Evolutionary conservation across 1,284 basidiomycete genomes (phyloP).

Genomic region (Melampsora larici-populina): DNA sequence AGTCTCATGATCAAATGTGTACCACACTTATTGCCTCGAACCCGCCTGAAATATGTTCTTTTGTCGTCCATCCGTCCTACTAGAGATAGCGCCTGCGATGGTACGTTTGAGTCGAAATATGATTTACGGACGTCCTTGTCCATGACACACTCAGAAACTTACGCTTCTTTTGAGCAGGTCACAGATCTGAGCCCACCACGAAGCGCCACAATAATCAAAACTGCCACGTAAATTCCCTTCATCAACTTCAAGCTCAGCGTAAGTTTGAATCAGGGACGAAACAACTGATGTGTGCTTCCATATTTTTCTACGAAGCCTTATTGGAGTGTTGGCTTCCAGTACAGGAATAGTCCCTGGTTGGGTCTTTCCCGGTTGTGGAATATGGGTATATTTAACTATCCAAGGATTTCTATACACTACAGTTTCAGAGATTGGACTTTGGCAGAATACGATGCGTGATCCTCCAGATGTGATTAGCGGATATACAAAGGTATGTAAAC

Average conservation of each 20-base stretch:
- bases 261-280: no score
- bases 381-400: conserved; percentile 40
- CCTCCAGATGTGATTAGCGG: conserved; percentile 42
- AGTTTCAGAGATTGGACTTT: conserved; percentile 40
- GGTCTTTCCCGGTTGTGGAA: conserved; percentile 26
- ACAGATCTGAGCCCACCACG: conserved; percentile 24
- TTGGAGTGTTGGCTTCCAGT: conserved; percentile 18
- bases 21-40: background rate
- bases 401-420: conserved; percentile 37
- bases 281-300: no score
- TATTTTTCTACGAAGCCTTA: background rate
- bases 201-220: conserved; percentile 17
- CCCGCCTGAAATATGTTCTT: background rate
- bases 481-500: conserved; percentile 37
- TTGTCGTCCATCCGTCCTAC: background rate
- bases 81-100: conserved; percentile 34
- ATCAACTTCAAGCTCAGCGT: no score
- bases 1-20: background rate
- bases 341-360: conserved; percentile 33
- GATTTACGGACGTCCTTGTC: background rate
- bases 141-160: background rate
- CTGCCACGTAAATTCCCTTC: conserved; percentile 22
- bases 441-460: conserved; percentile 18
- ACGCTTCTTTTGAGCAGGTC: background rate
- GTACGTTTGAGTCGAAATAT: background rate